phyloP scores from a whole-genome alignment of 805 yeast genomes.

The Blastobotrys parvus region DNA sequence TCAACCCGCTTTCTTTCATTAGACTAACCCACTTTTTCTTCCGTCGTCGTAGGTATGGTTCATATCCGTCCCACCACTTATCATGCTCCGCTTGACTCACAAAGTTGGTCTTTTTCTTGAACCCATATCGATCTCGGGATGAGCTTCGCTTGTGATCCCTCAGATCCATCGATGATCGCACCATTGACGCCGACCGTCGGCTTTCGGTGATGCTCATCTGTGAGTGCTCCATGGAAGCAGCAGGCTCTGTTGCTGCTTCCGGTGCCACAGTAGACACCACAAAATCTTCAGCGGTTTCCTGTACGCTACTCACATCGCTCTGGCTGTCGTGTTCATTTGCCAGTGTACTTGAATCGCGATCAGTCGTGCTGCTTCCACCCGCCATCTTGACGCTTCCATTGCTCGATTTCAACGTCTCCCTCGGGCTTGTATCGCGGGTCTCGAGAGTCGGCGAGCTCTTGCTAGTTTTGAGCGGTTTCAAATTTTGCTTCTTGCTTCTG shows the following conservation, averaged over 20 bases:
- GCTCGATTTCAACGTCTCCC: neutral
- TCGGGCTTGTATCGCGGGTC: neutral
- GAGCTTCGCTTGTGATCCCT: neutral
- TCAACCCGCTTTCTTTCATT: constrained; percentile 60
- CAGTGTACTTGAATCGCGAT: neutral
- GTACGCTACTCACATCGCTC: neutral
- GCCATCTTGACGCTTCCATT: neutral
- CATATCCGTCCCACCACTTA: constrained; percentile 66
- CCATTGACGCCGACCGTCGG: constrained; percentile 7
- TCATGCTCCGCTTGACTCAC: constrained; percentile 53
- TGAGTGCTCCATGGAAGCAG: neutral
- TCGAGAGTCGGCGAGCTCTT: neutral
- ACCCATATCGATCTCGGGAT: constrained; percentile 72
- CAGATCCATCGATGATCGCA: constrained; percentile 14
- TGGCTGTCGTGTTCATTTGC: neutral
- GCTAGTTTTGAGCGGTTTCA: neutral
- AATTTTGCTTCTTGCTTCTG: neutral
- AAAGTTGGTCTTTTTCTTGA: constrained; percentile 54
- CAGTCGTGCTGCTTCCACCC: neutral
- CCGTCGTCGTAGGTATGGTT: constrained; percentile 52
- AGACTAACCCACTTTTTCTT: constrained; percentile 69
- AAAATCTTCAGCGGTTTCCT: neutral
- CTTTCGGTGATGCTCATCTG: neutral
- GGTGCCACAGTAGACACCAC: neutral
- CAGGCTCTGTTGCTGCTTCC: neutral